Percentiles rank a stretch among this genome's conserved stretches.
phyloP scores from a whole-genome alignment of 23 red algal genomes.

The Gracilaria gracilis region DNA sequence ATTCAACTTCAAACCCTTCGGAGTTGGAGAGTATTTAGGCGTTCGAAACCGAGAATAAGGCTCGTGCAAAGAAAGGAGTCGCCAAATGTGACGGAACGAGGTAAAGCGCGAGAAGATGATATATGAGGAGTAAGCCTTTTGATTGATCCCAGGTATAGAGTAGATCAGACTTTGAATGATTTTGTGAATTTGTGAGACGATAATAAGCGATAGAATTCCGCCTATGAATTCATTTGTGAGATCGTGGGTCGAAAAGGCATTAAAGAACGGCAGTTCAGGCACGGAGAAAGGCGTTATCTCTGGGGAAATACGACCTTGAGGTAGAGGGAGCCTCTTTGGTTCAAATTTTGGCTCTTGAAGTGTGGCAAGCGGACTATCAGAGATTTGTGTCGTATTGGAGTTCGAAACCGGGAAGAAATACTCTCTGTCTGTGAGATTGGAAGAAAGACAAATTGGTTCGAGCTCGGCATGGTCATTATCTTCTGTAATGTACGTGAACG shows the following conservation, averaged over 20 bases:
- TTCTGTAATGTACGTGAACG: too few relatives aligned
- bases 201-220: too few relatives aligned
- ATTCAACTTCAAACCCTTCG: too few relatives aligned
- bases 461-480: too few relatives aligned
- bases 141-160: background rate
- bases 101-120: background rate
- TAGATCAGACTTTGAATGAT: background rate
- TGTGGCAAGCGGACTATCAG: too few relatives aligned
- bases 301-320: background rate
- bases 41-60: background rate
- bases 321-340: too few relatives aligned
- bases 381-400: too few relatives aligned
- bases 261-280: background rate
- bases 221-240: background rate
- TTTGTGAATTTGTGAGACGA: background rate
- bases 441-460: too few relatives aligned
- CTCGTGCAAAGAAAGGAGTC: background rate
- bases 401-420: too few relatives aligned
- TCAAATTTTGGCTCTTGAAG: too few relatives aligned
- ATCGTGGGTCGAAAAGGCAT: background rate
- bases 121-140: background rate
- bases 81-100: background rate
- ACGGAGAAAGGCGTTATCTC: background rate
- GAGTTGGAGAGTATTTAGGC: too few relatives aligned
- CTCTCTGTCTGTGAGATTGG: too few relatives aligned